Evolutionary conservation across 768 basidiomycete genomes (phyloP).

Genomic region (Coprinopsis strossmayeri): DNA sequence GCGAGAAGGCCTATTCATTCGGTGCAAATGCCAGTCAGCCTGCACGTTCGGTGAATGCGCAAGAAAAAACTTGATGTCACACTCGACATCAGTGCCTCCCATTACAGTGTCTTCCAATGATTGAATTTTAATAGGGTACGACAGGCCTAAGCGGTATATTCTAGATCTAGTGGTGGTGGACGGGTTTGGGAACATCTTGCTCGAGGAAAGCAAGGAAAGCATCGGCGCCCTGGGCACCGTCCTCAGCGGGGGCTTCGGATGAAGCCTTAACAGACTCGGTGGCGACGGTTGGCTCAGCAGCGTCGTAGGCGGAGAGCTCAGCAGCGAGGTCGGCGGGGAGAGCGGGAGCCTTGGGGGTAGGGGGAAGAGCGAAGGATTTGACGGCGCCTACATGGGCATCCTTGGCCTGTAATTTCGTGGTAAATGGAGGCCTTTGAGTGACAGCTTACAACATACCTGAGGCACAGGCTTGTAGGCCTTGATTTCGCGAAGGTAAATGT

Average conservation of each 20-base stretch:
- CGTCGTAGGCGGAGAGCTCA: slow-evolving; percentile 83
- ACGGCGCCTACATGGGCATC: slow-evolving; percentile 88
- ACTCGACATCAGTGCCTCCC: not conserved
- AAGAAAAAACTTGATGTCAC: not conserved
- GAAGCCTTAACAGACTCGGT: slow-evolving; percentile 26
- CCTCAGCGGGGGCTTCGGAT: slow-evolving; percentile 22
- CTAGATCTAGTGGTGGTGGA: slow-evolving; percentile 38
- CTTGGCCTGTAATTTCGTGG: slow-evolving; percentile 50
- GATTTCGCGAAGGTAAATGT: slow-evolving; percentile 85
- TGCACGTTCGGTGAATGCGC: not conserved
- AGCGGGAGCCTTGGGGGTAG: slow-evolving; percentile 65
- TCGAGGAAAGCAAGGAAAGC: slow-evolving; percentile 78
- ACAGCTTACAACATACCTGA: slow-evolving; percentile 42
- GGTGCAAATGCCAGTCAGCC: not conserved
- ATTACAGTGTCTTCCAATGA: not conserved
- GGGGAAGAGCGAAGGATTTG: slow-evolving; percentile 73
- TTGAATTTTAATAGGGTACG: no score
- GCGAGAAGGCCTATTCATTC: not conserved
- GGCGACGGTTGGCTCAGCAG: slow-evolving; percentile 60
- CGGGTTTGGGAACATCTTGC: slow-evolving; percentile 66
- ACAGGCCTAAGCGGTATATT: slow-evolving; percentile 4
- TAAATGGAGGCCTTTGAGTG: not conserved
- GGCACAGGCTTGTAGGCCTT: slow-evolving; percentile 81
- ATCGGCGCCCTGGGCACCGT: slow-evolving; percentile 51
- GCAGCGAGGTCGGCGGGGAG: slow-evolving; percentile 83